Percentiles rank a stretch among this genome's conserved stretches.
phyloP scores from a whole-genome alignment of 192 early-diverging fungal genomes.

The Coemansia sp. region DNA sequence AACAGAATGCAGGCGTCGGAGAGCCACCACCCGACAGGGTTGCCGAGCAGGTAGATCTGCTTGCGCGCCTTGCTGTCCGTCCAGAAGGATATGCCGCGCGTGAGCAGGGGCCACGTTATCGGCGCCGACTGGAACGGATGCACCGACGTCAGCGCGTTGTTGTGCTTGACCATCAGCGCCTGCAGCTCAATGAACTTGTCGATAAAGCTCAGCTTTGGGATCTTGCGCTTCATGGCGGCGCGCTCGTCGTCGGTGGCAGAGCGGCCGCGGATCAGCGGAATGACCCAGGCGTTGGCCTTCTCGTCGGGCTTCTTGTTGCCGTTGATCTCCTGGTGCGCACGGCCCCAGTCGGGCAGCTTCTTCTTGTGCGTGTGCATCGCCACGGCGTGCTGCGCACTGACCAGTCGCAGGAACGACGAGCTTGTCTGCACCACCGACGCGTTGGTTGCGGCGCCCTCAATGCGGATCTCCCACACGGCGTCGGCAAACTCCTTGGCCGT shows the following conservation, averaged over 20 bases:
- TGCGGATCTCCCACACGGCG: slow-evolving; percentile 65
- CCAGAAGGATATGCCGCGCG: slow-evolving; percentile 94
- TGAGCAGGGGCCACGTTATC: slow-evolving; percentile 84
- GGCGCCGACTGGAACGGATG: slow-evolving; percentile 92
- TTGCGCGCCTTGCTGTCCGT: slow-evolving; percentile 68
- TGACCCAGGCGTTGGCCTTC: slow-evolving; percentile 72
- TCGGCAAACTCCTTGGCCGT: slow-evolving; percentile 26
- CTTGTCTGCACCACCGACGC: slow-evolving; percentile 29
- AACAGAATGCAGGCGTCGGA: slow-evolving; percentile 33
- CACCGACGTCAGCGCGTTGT: slow-evolving; percentile 81
- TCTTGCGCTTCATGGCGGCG: slow-evolving; percentile 22
- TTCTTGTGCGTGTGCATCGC: slow-evolving; percentile 74
- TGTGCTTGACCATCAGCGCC: slow-evolving; percentile 85
- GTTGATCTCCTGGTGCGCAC: slow-evolving; percentile 87
- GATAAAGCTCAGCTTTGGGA: slow-evolving; percentile 60
- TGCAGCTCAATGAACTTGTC: slow-evolving; percentile 89
- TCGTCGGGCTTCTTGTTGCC: slow-evolving; percentile 92
- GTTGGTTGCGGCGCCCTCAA: slow-evolving; percentile 49
- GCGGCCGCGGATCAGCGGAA: slow-evolving; percentile 75
- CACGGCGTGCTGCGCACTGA: slow-evolving; percentile 70
- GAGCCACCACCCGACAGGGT: slow-evolving; percentile 87
- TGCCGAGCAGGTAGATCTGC: slow-evolving; percentile 92
- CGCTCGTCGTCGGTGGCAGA: slow-evolving; percentile 47
- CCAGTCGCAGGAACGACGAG: slow-evolving; percentile 46
- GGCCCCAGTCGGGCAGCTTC: slow-evolving; percentile 89